Evolutionary conservation across 495 filamentous ascomycete genomes (phyloP), one percentile per base, ranked within the genome.

Genomic region (Penicillium antarcticum): DNA sequence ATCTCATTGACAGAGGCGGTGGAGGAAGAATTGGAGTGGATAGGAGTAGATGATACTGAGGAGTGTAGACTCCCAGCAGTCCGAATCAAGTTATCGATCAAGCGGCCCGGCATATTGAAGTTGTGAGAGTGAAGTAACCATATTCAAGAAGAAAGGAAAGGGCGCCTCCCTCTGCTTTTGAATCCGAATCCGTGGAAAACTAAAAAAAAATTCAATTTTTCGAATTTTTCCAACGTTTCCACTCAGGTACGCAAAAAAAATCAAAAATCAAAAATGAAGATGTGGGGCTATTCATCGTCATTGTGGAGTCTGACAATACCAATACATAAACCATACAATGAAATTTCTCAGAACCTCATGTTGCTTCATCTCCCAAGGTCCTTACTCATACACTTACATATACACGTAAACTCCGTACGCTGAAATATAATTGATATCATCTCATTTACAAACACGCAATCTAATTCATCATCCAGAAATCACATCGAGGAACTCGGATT

Each of bases 51-150:
- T 12, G 67, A 39, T 14, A 60, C 52, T 1, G 63, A 71, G 14
- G 64, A 62, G 44, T 73, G 70, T 51, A 65, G 53, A 24, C 63
- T 63, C 60, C 60, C 45, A 34, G 71, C 69, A 51, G 68, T 66
- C 66, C 72, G 68, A 49, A 75, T 70, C 50, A 77, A 63, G 62
- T 65, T 75, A 57, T 72, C 63, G 47, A 77, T 66, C 39, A 77
- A 60, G 58, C 74, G 74, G 62, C 74, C 74, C 45, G 74, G 74
- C 74, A 77, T 77, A 32, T 45, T 68, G 59, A 8, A 37, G 29
- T 13, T 35, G 13, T 32, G 34, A 26, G 23, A 26, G 14, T 32
- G n/a, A 33, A 26, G 32, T 14, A 40, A 43, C 14, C 11, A 23
- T 7, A 12, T 40, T 32, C 39, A 26, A 38, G 23, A 16, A 41